Conservation (phyloP, 2,329 filamentous ascomycete species). For the Pyricularia sp. region DNA sequence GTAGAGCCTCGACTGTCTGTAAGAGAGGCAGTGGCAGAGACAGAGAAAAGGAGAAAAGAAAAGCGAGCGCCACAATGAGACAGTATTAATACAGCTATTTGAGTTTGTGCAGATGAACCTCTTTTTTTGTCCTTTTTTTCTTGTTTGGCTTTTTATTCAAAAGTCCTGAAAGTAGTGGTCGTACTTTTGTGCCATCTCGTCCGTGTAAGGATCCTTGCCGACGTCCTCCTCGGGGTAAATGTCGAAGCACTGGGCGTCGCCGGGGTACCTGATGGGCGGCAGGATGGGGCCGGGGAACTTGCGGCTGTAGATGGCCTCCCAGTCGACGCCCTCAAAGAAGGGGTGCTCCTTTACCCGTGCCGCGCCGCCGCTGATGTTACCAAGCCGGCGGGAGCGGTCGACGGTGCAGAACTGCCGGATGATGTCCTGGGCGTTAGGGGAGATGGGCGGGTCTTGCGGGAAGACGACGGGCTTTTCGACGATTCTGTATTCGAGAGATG, state of each 20-base stretch:
- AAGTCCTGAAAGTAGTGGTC: slow-evolving; percentile 66
- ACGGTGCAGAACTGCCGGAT: slow-evolving; percentile 70
- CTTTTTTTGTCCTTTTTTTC: background rate
- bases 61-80: background rate
- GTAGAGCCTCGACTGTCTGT: background rate
- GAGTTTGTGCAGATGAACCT: background rate
- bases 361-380: slow-evolving; percentile 69
- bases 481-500: slow-evolving; percentile 42
- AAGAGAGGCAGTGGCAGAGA: background rate
- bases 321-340: slow-evolving; percentile 66
- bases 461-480: slow-evolving; percentile 70
- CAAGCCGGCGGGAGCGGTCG: slow-evolving; percentile 67
- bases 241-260: slow-evolving; percentile 75
- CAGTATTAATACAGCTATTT: background rate
- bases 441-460: slow-evolving; percentile 57
- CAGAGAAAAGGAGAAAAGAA: background rate
- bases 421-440: slow-evolving; percentile 61
- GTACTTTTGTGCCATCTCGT: slow-evolving; percentile 59
- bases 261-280: slow-evolving; percentile 62
- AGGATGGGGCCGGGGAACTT: slow-evolving; percentile 61
- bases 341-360: slow-evolving; percentile 63
- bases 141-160: slow-evolving; percentile 23
- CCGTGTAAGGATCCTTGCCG: slow-evolving; percentile 55
- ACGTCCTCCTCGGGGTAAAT: slow-evolving; percentile 70
- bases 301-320: slow-evolving; percentile 61